Evolutionary conservation across 495 filamentous ascomycete genomes (phyloP).

Genomic region (Zalerion maritima): DNA sequence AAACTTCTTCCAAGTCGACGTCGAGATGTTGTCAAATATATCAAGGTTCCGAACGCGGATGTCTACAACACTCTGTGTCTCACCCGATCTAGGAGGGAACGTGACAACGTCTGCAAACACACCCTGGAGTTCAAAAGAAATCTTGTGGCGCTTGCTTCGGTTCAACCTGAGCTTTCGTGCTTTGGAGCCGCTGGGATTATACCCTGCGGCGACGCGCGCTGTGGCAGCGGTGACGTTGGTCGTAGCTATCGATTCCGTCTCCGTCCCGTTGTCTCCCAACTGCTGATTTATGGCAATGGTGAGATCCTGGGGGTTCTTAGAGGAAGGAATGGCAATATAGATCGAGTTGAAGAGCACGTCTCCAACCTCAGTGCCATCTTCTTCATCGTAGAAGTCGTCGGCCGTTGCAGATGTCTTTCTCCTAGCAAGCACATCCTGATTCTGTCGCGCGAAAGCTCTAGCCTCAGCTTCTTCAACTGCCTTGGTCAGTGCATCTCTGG

Average conservation of each 20-base stretch:
- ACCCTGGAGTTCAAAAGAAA: slow-evolving; percentile 84
- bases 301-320: slow-evolving; percentile 68
- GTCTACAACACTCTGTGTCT: slow-evolving; percentile 78
- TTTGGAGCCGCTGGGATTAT: slow-evolving; percentile 34
- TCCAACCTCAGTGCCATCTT: slow-evolving; percentile 75
- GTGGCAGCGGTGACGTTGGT: slow-evolving; percentile 48
- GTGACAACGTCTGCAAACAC: slow-evolving; percentile 72
- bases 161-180: slow-evolving; percentile 54
- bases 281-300: slow-evolving; percentile 72
- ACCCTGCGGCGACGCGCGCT: no score
- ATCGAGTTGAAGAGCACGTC: slow-evolving; percentile 98
- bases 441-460: slow-evolving; percentile 59
- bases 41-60: slow-evolving; percentile 70
- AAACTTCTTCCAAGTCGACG: slow-evolving; percentile 97
- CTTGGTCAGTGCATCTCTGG: slow-evolving; percentile 70
- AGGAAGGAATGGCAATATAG: slow-evolving; percentile 84
- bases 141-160: slow-evolving; percentile 83
- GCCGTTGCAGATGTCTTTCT: slow-evolving; percentile 26
- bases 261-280: slow-evolving; percentile 72
- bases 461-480: slow-evolving; percentile 76
- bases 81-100: slow-evolving; percentile 61
- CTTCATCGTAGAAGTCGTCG: slow-evolving; percentile 44
- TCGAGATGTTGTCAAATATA: slow-evolving; percentile 86
- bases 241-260: slow-evolving; percentile 75
- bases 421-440: slow-evolving; percentile 23